Conservation (phyloP, 345 rosid species). For the Conringia planisiliqua region DNA sequence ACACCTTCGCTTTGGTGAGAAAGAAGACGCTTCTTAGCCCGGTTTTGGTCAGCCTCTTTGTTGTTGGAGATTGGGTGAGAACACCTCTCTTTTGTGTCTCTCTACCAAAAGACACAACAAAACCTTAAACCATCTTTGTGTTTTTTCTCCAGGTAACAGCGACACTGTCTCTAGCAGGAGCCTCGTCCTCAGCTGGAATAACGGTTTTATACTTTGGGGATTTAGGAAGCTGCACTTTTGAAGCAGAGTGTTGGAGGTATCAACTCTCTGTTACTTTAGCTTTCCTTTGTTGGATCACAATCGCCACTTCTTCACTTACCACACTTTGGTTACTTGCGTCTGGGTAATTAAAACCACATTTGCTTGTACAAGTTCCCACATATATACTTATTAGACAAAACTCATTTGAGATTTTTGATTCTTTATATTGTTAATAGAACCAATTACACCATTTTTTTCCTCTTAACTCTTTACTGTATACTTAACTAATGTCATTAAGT, state of each 20-base stretch:
- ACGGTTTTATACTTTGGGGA: slow-evolving; percentile 55
- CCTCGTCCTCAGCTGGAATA: slow-evolving; percentile 66
- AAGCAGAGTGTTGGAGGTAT: slow-evolving; percentile 55
- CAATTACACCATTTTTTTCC: slow-evolving; percentile 1
- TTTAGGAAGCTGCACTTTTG: slow-evolving; percentile 44
- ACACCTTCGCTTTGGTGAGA: slow-evolving; percentile 51
- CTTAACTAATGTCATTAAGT: neutral
- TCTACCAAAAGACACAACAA: neutral
- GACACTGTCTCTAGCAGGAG: slow-evolving; percentile 65
- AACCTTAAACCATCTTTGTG: neutral
- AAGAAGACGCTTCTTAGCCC: slow-evolving; percentile 55
- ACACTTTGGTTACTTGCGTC: slow-evolving; percentile 73
- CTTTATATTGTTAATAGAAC: slow-evolving; percentile 28
- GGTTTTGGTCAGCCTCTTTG: slow-evolving; percentile 67
- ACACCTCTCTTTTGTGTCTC: neutral
- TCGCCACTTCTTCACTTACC: slow-evolving; percentile 60
- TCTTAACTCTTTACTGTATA: neutral
- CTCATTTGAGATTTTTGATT: slow-evolving; percentile 14
- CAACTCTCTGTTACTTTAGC: slow-evolving; percentile 71
- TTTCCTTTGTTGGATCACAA: slow-evolving; percentile 64
- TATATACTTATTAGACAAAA: neutral
- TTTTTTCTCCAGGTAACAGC: slow-evolving; percentile 56
- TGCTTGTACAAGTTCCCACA: slow-evolving; percentile 9
- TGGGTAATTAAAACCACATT: neutral
- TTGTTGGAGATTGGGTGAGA: slow-evolving; percentile 85